These are phyloP conservation scores for Diaporthe ilicicola DNA, from an alignment of 2,329 filamentous ascomycete genomes.

Conservation along the genomic window DNA sequence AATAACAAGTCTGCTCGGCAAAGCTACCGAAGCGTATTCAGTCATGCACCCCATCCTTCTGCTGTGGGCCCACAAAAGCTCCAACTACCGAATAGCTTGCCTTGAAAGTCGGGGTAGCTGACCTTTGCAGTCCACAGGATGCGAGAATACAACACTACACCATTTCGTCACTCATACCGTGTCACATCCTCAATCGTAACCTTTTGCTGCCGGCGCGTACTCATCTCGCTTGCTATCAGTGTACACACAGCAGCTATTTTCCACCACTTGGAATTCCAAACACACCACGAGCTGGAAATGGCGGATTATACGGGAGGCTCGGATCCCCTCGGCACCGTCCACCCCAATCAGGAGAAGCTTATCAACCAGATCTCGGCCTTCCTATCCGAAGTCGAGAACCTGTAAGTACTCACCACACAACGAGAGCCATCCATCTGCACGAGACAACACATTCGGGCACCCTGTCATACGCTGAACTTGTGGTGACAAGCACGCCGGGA, in stretches of 20 bases:
- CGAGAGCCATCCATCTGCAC: too few relatives aligned
- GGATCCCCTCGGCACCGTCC: slow-evolving; percentile 1
- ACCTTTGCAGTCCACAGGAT: too few relatives aligned
- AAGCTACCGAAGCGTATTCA: not conserved
- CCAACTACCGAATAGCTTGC: too few relatives aligned
- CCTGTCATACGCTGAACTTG: not conserved
- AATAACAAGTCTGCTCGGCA: not conserved
- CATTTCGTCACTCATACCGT: not conserved
- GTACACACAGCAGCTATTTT: not conserved
- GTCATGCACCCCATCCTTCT: not conserved
- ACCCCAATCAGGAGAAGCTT: slow-evolving; percentile 22
- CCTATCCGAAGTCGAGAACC: slow-evolving; percentile 22
- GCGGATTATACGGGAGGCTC: slow-evolving; percentile 25
- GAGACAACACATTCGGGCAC: too few relatives aligned
- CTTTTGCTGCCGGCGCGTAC: not conserved
- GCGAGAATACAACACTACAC: not conserved
- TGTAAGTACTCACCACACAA: not conserved
- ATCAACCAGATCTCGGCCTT: slow-evolving; percentile 17
- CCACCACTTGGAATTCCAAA: not conserved
- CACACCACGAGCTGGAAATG: not conserved
- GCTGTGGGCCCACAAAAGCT: slow-evolving; percentile 13
- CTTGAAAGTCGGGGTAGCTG: too few relatives aligned
- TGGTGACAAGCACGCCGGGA: slow-evolving; percentile 53
- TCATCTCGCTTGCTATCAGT: not conserved
- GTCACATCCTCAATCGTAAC: not conserved